Conservation (phyloP, 2,329 filamentous ascomycete genomes). For the Penicillium olsonii region DNA sequence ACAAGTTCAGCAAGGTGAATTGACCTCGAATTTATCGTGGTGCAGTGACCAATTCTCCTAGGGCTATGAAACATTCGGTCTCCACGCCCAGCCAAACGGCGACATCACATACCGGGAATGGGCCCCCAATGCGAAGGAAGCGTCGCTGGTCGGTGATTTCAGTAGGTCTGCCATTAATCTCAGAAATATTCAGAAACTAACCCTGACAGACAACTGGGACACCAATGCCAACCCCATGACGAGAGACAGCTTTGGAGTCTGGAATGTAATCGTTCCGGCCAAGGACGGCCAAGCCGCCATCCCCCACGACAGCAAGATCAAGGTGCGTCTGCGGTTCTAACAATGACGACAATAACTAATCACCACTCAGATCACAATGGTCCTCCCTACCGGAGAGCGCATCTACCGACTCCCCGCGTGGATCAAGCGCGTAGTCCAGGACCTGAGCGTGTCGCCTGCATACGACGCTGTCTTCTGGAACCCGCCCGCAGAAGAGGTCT, state of each 20-base stretch:
- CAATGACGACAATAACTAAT: neutral
- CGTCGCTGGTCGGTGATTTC: constrained; percentile 91
- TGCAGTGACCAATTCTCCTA: constrained; percentile 37
- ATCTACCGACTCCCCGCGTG: constrained; percentile 90
- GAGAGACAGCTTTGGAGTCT: constrained; percentile 81
- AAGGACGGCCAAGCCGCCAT: constrained; percentile 76
- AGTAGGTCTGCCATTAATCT: constrained; percentile 58
- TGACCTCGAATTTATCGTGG: neutral
- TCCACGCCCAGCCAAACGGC: constrained; percentile 78
- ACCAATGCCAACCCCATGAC: constrained; percentile 81
- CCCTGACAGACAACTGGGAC: constrained; percentile 75
- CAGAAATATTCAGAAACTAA: constrained; percentile 27
- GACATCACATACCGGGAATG: constrained; percentile 93
- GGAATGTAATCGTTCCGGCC: constrained; percentile 76
- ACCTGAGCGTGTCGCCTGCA: constrained; percentile 81
- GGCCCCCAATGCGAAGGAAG: constrained; percentile 85
- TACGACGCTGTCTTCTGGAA: constrained; percentile 99
- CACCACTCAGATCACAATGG: constrained; percentile 72
- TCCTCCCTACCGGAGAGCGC: constrained; percentile 74
- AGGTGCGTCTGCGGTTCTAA: constrained; percentile 58
- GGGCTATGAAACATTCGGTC: constrained; percentile 84
- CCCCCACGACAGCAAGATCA: constrained; percentile 91
- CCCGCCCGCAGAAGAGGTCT: constrained; percentile 72
- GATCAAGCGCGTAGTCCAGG: constrained; percentile 97
- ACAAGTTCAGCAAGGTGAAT: constrained; percentile 81